Percentiles rank a stretch among this genome's conserved stretches.
These are phyloP conservation scores for Nothomitra cinnamomea DNA, from an alignment of 2,329 filamentous ascomycete genomes.

Conservation along the genomic window DNA sequence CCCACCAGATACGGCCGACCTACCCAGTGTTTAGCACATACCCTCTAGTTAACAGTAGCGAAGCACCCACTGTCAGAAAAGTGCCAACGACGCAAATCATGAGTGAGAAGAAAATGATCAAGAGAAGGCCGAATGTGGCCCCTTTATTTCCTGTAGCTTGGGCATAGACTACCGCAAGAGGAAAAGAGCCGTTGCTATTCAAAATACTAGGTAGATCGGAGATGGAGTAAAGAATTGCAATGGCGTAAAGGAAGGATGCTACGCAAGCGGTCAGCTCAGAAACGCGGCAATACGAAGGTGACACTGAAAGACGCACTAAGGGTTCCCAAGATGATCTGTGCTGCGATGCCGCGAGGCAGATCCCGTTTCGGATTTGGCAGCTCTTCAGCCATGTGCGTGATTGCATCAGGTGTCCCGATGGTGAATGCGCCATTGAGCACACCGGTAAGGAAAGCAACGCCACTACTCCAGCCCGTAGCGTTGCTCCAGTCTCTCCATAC, in stretches of 20 bases:
- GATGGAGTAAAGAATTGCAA: slow-evolving; percentile 34
- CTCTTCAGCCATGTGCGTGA: slow-evolving; percentile 22
- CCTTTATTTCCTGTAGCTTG: slow-evolving; percentile 31
- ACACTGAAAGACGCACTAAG: neutral
- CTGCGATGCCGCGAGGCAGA: slow-evolving; percentile 31
- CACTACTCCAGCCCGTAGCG: slow-evolving; percentile 32
- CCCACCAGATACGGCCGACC: slow-evolving; percentile 28
- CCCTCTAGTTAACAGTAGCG: slow-evolving; percentile 14
- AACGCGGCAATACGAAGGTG: neutral
- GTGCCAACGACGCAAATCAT: slow-evolving; percentile 34
- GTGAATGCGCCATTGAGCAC: slow-evolving; percentile 23
- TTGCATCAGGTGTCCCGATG: slow-evolving; percentile 20
- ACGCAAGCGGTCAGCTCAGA: neutral
- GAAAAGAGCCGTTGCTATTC: slow-evolving; percentile 25
- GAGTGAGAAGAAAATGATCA: slow-evolving; percentile 36
- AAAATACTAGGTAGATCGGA: slow-evolving; percentile 26
- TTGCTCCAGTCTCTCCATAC: slow-evolving; percentile 38
- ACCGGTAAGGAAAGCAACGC: slow-evolving; percentile 21
- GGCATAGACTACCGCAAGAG: slow-evolving; percentile 29
- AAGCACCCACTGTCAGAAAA: slow-evolving; percentile 27
- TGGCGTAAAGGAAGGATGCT: slow-evolving; percentile 29
- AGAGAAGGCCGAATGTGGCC: slow-evolving; percentile 38
- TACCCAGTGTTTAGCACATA: slow-evolving; percentile 11
- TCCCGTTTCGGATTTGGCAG: slow-evolving; percentile 22
- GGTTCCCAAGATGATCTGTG: slow-evolving; percentile 25